Percentiles rank a stretch among this genome's conserved stretches.
These are phyloP conservation scores for Lachnellula suecica DNA, from an alignment of 2,329 filamentous ascomycete genomes.

Conservation along the genomic window DNA sequence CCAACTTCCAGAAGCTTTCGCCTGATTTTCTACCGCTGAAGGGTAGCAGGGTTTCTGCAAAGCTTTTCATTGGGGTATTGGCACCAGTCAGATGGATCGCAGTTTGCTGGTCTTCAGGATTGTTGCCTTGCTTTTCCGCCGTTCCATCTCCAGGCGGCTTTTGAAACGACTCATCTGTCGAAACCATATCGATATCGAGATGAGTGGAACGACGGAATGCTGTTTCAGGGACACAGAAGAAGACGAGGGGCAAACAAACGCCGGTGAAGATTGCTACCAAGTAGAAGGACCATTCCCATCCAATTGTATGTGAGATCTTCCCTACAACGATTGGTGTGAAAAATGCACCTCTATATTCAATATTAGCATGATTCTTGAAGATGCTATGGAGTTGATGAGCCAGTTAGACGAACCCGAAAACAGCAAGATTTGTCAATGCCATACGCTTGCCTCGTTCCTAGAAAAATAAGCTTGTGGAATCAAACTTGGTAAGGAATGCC, in stretches of 20 bases:
- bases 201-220: constrained; percentile 66
- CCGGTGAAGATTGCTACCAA: constrained; percentile 83
- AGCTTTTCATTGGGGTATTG: constrained; percentile 50
- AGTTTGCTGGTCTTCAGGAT: background rate
- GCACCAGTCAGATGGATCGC: background rate
- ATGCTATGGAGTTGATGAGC: too few species aligned
- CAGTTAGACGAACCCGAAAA: too few species aligned
- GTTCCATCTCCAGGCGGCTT: background rate
- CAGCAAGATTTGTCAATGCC: constrained; percentile 73
- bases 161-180: constrained; percentile 15
- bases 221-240: constrained; percentile 84
- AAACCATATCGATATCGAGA: constrained; percentile 67
- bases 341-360: constrained; percentile 68
- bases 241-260: constrained; percentile 65
- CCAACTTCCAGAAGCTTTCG: constrained; percentile 65
- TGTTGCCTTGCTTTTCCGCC: background rate
- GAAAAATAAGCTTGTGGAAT: background rate
- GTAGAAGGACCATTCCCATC: constrained; percentile 72
- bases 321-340: constrained; percentile 88
- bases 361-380: too few species aligned
- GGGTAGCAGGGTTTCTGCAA: constrained; percentile 57
- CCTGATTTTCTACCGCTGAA: constrained; percentile 84
- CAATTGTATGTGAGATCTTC: constrained; percentile 73
- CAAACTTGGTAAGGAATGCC: background rate
- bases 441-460: constrained; percentile 79